Conservation (phyloP, 2,329 filamentous ascomycete genomes). For the Aspergillus sp. region DNA sequence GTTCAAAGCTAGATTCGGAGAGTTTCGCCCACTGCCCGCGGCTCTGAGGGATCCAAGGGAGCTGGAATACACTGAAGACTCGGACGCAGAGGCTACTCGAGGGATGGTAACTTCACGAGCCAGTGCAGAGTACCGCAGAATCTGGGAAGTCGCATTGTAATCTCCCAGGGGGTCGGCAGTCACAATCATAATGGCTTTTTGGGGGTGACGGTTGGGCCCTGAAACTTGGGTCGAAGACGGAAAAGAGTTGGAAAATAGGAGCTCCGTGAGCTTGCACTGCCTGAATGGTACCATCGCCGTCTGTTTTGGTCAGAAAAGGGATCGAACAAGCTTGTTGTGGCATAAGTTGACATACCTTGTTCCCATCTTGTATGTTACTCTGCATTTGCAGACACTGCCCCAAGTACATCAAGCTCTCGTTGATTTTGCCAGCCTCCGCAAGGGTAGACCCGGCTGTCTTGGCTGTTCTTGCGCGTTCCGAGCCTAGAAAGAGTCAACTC, state of each 20-base stretch:
- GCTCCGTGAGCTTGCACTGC: conserved; percentile 81
- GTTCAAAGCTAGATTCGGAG: conserved; percentile 37
- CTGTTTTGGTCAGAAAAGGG: conserved; percentile 40
- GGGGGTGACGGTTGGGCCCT: conserved; percentile 61
- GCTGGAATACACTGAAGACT: conserved; percentile 56
- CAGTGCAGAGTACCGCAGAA: conserved; percentile 88
- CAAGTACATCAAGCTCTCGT: conserved; percentile 96
- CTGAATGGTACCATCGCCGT: conserved; percentile 74
- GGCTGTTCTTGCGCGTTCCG: conserved; percentile 86
- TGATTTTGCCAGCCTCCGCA: conserved; percentile 96
- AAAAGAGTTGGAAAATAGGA: conserved; percentile 86
- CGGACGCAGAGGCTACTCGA: conserved; percentile 77
- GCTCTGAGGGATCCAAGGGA: conserved; percentile 32
- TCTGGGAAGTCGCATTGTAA: conserved; percentile 95
- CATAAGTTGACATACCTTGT: conserved; percentile 59
- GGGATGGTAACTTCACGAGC: conserved; percentile 91
- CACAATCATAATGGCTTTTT: conserved; percentile 93
- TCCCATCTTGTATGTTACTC: conserved; percentile 70
- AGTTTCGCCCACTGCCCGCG: conserved; percentile 42
- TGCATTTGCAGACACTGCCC: conserved; percentile 97
- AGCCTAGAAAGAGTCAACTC: conserved; percentile 47
- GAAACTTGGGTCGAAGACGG: conserved; percentile 57
- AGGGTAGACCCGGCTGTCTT: conserved; percentile 92
- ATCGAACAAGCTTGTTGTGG: not conserved
- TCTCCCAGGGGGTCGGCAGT: conserved; percentile 91